Evolutionary conservation across 192 early-diverging fungal genomes (phyloP), one percentile per base, ranked within the genome.

Genomic region (Gryganskiella cystojenkinii): DNA sequence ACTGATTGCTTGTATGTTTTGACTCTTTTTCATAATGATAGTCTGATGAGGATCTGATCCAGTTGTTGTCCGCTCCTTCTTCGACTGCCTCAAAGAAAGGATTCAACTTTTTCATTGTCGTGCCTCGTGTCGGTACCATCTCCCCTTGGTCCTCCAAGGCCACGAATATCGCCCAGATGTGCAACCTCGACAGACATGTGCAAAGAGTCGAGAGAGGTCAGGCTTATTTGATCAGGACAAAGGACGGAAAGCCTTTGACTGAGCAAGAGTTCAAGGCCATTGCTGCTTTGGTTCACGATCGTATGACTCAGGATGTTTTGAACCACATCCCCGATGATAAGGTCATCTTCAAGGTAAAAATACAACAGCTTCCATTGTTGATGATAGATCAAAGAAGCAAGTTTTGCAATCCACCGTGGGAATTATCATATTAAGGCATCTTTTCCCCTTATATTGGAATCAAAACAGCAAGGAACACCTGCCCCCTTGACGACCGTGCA

Each of bases 71-170:
- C 43, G 64, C 56, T 46, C 52, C 58, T 30, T 51, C 43, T 34
- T 34, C 61, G 3, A 28, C 57, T 6, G 57, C 20, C 14, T 55
- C 53, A n/a, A 54, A 49, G 42, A 45, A 64, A 54, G 64, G 61
- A 27, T 40, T 65, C 62, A 78, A 78, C 22, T 79, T 94, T 57
- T 68, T 96, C 35, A 79, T 91, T 73, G 93, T 98, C 34, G 78
- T 98, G 54, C 98, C 98, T 2, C 89, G 97, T 15, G 84, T 86
- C 61, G 98, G 98, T 28, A 99, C 97, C 25, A 99, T 99, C 67
- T 96, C 95, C 10, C 98, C 98, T 19, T 99, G 98, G 98, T 97
- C 96, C 20, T 96, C 95, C 56, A 99, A 99, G 88, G 98, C 98
- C 3, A 98, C 97, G 20, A 97, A 99, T 70, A 99, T 99, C 83